These are phyloP conservation scores for Astrothelium macrocarpum DNA, from an alignment of 495 filamentous ascomycete genomes.

Conservation along the genomic window DNA sequence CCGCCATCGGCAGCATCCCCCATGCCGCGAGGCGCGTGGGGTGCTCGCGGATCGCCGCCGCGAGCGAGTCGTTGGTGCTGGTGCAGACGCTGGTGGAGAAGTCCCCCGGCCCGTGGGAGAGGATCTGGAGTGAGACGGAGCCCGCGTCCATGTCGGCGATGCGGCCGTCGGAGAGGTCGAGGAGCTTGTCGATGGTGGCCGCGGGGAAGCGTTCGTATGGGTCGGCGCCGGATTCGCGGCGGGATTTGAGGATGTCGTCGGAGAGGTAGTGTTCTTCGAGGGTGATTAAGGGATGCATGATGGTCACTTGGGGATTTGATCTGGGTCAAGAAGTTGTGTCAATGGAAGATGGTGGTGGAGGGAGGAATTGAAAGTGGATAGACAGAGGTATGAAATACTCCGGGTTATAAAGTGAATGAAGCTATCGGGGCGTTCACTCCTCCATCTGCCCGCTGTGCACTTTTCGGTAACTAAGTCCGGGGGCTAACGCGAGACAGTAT, in stretches of 20 bases:
- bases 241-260: constrained; percentile 22
- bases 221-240: constrained; percentile 4
- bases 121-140: constrained; percentile 45
- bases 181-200: constrained; percentile 28
- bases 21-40: constrained; percentile 46
- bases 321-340: no score
- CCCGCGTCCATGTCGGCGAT: constrained; percentile 44
- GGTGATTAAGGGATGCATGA: constrained; percentile 37
- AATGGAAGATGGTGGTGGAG: no score
- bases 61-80: constrained; percentile 45
- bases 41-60: constrained; percentile 35
- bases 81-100: constrained; percentile 27
- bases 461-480: no score
- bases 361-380: no score
- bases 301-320: background rate
- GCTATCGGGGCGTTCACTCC: no score
- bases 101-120: constrained; percentile 39
- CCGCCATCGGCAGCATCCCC: constrained; percentile 42
- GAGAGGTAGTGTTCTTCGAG: constrained; percentile 55
- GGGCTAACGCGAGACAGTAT: no score
- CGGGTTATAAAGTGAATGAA: no score
- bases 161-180: constrained; percentile 34
- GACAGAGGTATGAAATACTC: no score
- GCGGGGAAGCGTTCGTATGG: constrained; percentile 25
- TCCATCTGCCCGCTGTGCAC: no score